Base-by-base conservation (phyloP, 352 stramenopile genomes). In the Phytophthora chlamydospora region DNA sequence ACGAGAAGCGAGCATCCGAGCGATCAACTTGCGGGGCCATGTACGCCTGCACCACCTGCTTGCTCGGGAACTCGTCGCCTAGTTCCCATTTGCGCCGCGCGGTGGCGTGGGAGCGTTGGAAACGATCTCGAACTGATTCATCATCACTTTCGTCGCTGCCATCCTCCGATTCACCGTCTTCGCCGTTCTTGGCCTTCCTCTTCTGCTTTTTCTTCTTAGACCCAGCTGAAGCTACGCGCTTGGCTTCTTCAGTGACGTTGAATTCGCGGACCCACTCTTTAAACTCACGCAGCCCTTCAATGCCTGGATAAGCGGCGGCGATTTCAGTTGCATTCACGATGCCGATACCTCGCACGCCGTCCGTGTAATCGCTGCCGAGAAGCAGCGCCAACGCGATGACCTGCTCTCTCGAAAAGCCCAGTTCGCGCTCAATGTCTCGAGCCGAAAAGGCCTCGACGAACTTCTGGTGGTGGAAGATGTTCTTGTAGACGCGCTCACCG, bases 391-490 rank as follows among this genome's bases (percentile, higher is more conserved):
- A 58, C 6, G 88, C 75, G 40, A 97, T 94, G 27, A 99, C 84
- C 43, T 97, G 83, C 35, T 98, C 85, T 32, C 91, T 90, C 14
- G 83, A 87, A 21, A 99, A 91, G 4, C 88, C 92, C 39, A 99
- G 74, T 58, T 99, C 96, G 27, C 75, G 76, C 60, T 97, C 65
- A 16, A 98, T 90, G 65, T 99, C 97, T 16, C 83, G 65, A 6
- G 93, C 89, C 34, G 85, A 90, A 72, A 99, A 99, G 2, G 90
- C 96, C 80, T 99, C 97, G 9, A 99, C 97, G 73, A 97, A 99
- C 65, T 99, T 99, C 52, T 98, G 87, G 58, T 99, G 94, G 57
- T 99, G 94, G 61, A 99, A 99, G 66, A 99, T 99, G 71, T 99
- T 99, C 65, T 98, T 98, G 81, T 99, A 99, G 14, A 99, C 88